Base-by-base conservation (phyloP, 495 filamentous ascomycete genomes). In the Copromyces sp. region DNA sequence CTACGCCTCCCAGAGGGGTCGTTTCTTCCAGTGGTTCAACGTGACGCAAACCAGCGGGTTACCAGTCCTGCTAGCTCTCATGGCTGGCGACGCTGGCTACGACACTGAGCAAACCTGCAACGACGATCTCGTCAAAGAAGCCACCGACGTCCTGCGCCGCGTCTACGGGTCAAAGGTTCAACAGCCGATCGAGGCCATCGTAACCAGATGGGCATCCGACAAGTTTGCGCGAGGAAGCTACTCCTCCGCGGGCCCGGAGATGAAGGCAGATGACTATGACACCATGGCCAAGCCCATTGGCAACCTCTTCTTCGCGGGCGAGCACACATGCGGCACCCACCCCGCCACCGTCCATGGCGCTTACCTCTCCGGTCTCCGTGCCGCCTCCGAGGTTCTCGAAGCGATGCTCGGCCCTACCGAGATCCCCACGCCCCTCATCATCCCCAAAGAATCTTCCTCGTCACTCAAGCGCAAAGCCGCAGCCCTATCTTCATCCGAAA, bases 11-110 rank as follows among this genome's bases (percentile, higher is more conserved):
- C 83, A 87, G 47, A 82, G 87, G 39, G 95, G 95, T 20, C 90
- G 94, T 11, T 97, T 95, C 83, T 99, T 98, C 77, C 88, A 98
- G 75, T 98, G 97, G 87, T 98, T 97, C 89, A 98, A 99, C 78
- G 92, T 93, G 72, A 89, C 93, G 72, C 92, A 93, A 73, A 96
- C 93, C 3, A 93, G 92, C 68, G 95, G 95, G 7, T 85, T 94
- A 40, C 95, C 95, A 4, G 91, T 92, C 5, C 83, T 99, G 20
- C 87, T 98, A 61, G 96, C 94, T 20, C 87, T 99, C 40, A 98
- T 99, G 96, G 94, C 94, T 53, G 95, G 95, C 24, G 92, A 98
- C 77, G 92, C 95, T n/a, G 96, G 94, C 38, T 90, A 91, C 73
- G 89, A 97, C 74, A 92, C 93, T 2, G 95, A 99, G 81, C 83